These are phyloP conservation scores for Discostella pseudostelligera DNA, from an alignment of 108 stramenopile species.

Conservation along the genomic window DNA sequence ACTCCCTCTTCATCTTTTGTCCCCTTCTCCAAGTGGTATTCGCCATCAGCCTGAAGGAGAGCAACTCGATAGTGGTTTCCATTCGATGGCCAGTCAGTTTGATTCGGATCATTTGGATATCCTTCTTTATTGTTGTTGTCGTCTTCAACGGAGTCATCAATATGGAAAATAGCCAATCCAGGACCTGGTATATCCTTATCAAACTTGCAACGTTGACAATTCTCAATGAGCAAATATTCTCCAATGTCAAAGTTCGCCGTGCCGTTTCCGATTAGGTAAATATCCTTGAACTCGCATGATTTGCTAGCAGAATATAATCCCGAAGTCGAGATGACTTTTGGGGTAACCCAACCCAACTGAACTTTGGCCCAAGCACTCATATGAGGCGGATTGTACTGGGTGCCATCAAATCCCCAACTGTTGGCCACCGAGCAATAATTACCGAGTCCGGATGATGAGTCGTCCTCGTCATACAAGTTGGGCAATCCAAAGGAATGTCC, in stretches of 20 bases:
- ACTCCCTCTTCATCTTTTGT: too few species aligned
- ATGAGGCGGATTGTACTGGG: constrained; percentile 47
- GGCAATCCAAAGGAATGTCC: constrained; percentile 53
- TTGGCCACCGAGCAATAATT: constrained; percentile 50
- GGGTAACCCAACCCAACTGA: constrained; percentile 54
- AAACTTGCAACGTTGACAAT: constrained; percentile 54
- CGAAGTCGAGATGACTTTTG: constrained; percentile 30
- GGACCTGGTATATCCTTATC: constrained; percentile 45
- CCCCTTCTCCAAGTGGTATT: constrained; percentile 68
- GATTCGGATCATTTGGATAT: constrained; percentile 54
- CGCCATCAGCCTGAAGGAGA: constrained; percentile 67
- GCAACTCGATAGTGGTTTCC: constrained; percentile 71
- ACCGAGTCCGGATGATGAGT: constrained; percentile 41
- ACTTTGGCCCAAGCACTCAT: constrained; percentile 57
- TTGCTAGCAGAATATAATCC: constrained; percentile 41
- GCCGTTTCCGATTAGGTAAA: constrained; percentile 64
- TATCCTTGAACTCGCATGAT: constrained; percentile 28
- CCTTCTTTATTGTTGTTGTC: constrained; percentile 43
- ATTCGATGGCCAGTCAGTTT: constrained; percentile 61
- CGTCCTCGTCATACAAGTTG: constrained; percentile 48
- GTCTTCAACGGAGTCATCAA: constrained; percentile 48
- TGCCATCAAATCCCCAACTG: constrained; percentile 49
- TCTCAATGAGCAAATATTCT: constrained; percentile 74
- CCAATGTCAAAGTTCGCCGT: constrained; percentile 40
- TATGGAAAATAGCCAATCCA: constrained; percentile 66